Conservation (phyloP, 768 basidiomycete species). For the Xanthoconium stramineum region DNA sequence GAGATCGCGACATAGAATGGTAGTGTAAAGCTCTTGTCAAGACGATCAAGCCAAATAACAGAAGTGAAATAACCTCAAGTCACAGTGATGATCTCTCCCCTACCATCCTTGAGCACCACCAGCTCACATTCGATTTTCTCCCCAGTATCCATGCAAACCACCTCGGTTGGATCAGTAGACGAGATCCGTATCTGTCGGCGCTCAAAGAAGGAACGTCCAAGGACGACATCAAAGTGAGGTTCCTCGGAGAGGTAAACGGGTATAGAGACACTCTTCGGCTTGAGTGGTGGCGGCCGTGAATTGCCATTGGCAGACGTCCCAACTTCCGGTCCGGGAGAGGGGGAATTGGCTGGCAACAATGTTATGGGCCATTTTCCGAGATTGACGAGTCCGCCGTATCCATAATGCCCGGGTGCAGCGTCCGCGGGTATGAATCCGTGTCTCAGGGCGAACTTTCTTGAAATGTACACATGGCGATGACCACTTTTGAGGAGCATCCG, state of each 20-base stretch:
- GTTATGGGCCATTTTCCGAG: slow-evolving; percentile 89
- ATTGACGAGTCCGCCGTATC: slow-evolving; percentile 87
- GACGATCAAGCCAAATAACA: neutral
- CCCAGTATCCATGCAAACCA: slow-evolving; percentile 88
- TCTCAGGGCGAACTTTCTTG: slow-evolving; percentile 84
- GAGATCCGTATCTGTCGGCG: slow-evolving; percentile 79
- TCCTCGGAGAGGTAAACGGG: slow-evolving; percentile 90
- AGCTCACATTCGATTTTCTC: slow-evolving; percentile 91
- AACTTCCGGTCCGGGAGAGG: neutral
- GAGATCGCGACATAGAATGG: neutral
- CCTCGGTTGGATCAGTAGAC: slow-evolving; percentile 80
- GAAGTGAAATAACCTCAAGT: slow-evolving; percentile 37
- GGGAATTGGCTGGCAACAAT: slow-evolving; percentile 33
- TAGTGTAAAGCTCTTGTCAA: neutral
- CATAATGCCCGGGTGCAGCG: slow-evolving; percentile 86
- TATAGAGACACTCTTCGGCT: slow-evolving; percentile 43
- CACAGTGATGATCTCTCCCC: slow-evolving; percentile 86
- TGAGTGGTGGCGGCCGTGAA: slow-evolving; percentile 6
- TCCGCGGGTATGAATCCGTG: slow-evolving; percentile 87
- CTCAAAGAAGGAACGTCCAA: slow-evolving; percentile 85
- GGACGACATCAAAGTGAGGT: slow-evolving; percentile 91
- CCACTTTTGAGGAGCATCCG: slow-evolving; percentile 93
- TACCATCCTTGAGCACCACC: slow-evolving; percentile 87
- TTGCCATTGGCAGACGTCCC: neutral
- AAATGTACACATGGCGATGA: slow-evolving; percentile 93